Base-by-base conservation (phyloP, 2,329 filamentous ascomycete genomes). In the Penicillium expansum region DNA sequence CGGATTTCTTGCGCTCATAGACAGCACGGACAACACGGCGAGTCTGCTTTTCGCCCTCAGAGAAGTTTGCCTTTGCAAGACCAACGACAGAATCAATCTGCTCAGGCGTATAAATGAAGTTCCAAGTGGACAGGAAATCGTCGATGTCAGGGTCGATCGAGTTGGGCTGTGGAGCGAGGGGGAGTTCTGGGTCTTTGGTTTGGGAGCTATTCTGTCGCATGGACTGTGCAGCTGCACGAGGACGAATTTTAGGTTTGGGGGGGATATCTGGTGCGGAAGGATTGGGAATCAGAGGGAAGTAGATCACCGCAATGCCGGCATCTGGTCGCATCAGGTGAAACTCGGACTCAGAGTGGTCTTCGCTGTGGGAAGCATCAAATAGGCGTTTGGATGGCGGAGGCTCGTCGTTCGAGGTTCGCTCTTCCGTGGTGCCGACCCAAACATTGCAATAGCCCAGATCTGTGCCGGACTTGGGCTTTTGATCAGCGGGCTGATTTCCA, bases 121-220 rank as follows among this genome's bases (percentile, higher is more conserved):
- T 99, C 94, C 94, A 99, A 0, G 94, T 99, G 64, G 86, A 91
- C 79, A 97, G 86, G 74, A 92, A 97, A 58, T 96, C 91, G 52
- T 85, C 89, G 2, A 83, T 84, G 24, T 87, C 86, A 0, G 94
- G 94, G 64, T 96, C 89, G n/a, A 97, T 88, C 3, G 69, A 69
- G 42, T 85, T 89, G 0, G 87, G 83, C 0, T 88, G 88, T 0
- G 71, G 68, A 3, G 67, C 58, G 5, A 67, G 52, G 3, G 70
- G 67, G 11, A 56, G 51, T 11, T 57, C 52, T 0, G 65, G 45
- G 32, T 72, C 67, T 16, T 62, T 56, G 1, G 54, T 45, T 6
- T 63, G 60, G 13, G 58, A 54, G 1, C 63, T 52, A 3, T 60
- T 60, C 35, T 60, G 57, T 51, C 64, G 61, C 29, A 69, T 61